Conservation (phyloP, 345 rosid genomes). For the Gossypium mustelinum region DNA sequence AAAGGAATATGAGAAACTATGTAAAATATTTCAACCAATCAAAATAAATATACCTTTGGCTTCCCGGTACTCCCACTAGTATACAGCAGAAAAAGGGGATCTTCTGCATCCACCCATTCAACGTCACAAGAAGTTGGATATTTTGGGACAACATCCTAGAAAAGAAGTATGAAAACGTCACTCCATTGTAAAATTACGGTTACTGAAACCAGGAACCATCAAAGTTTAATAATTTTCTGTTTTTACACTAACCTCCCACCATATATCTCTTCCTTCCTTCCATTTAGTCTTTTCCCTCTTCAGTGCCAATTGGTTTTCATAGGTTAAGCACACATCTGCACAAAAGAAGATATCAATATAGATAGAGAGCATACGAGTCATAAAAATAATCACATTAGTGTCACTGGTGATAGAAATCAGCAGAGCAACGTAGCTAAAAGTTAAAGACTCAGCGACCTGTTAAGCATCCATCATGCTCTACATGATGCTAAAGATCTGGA, state of each 20-base stretch:
- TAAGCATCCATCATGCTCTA: constrained; percentile 1
- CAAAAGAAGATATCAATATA: constrained; percentile 18
- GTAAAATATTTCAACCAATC: constrained; percentile 5
- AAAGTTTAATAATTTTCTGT: not conserved
- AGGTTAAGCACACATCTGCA: constrained; percentile 70
- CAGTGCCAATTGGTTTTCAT: constrained; percentile 65
- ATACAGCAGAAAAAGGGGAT: constrained; percentile 89
- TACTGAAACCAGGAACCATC: not conserved
- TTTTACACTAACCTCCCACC: constrained; percentile 80
- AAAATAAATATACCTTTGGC: constrained; percentile 67
- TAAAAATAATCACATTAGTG: not conserved
- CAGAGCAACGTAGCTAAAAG: not conserved
- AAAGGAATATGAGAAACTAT: constrained; percentile 12
- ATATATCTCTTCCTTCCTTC: constrained; percentile 78
- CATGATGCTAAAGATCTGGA: not conserved
- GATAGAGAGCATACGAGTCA: not conserved
- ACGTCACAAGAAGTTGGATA: constrained; percentile 79
- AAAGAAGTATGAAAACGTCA: constrained; percentile 4
- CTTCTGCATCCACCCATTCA: constrained; percentile 99
- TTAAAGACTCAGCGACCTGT: not conserved
- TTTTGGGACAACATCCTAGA: constrained; percentile 73
- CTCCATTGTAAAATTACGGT: constrained; percentile 8
- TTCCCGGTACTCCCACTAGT: constrained; percentile 99
- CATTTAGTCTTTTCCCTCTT: constrained; percentile 74
- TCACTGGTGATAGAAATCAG: no score